These are phyloP conservation scores for Apiospora aurea DNA, from an alignment of 2,329 filamentous ascomycete species.

Conservation along the genomic window DNA sequence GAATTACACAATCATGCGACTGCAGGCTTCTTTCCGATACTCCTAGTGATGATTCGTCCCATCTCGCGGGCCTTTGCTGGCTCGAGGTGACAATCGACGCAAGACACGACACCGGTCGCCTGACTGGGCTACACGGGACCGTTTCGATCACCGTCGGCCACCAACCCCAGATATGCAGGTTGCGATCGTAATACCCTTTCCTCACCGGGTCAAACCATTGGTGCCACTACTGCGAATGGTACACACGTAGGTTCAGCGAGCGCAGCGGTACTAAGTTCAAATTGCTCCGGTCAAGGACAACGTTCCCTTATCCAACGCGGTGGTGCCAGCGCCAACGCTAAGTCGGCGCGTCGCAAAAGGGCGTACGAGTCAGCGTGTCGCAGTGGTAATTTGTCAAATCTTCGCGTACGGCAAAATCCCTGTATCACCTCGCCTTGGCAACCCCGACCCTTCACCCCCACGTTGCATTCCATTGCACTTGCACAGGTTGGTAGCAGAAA, in stretches of 20 bases:
- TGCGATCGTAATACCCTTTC: neutral
- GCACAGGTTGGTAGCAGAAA: neutral
- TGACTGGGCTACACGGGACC: neutral
- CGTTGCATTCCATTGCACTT: neutral
- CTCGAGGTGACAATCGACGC: too few relatives aligned
- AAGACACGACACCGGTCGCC: neutral
- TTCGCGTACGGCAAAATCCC: neutral
- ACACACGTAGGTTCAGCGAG: neutral
- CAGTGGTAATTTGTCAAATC: neutral
- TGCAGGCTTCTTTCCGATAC: neutral
- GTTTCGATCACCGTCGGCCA: neutral
- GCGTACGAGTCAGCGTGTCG: conserved; percentile 13
- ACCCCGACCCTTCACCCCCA: neutral
- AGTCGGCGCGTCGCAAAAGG: neutral
- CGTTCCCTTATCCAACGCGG: neutral
- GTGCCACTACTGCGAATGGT: neutral
- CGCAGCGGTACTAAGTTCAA: neutral
- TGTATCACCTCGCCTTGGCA: neutral
- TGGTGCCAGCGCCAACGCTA: neutral
- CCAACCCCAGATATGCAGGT: neutral
- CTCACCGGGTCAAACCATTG: neutral
- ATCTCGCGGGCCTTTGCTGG: neutral
- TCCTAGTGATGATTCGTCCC: neutral
- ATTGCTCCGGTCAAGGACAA: neutral
- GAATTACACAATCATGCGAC: neutral